Evolutionary conservation across 805 yeast genomes (phyloP).

Genomic region (Saccharomycopsis synnaedendra): DNA sequence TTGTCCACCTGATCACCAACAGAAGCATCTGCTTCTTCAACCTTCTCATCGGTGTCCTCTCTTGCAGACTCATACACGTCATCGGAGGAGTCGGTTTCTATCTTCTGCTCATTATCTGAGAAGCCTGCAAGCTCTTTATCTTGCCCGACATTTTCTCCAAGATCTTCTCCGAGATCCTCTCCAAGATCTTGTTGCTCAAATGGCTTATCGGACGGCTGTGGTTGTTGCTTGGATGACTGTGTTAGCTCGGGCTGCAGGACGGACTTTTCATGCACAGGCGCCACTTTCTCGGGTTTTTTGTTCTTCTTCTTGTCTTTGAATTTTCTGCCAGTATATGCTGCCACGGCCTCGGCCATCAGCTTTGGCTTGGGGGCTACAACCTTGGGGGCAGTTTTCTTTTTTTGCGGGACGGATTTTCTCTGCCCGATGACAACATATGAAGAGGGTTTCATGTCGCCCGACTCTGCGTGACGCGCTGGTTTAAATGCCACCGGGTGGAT

Average conservation of each 20-base stretch:
- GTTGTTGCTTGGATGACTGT: neutral
- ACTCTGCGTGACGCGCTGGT: slow-evolving; percentile 12
- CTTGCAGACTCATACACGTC: slow-evolving; percentile 1
- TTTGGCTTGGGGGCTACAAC: neutral
- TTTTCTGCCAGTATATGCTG: slow-evolving; percentile 43
- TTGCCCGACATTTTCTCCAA: slow-evolving; percentile 20
- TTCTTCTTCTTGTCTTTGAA: slow-evolving; percentile 22
- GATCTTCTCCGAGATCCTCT: slow-evolving; percentile 19
- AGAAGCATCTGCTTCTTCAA: neutral
- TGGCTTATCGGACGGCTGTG: too few species aligned
- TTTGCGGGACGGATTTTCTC: neutral
- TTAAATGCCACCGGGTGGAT: slow-evolving; percentile 10
- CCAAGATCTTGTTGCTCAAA: neutral
- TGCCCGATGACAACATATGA: slow-evolving; percentile 7
- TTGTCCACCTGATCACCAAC: slow-evolving; percentile 17
- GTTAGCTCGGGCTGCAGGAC: neutral
- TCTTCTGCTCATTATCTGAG: too few species aligned
- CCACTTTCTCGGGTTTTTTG: neutral
- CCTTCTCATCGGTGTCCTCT: slow-evolving; percentile 14
- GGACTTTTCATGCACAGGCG: neutral
- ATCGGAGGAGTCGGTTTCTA: neutral
- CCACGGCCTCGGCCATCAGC: slow-evolving; percentile 44
- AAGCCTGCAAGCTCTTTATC: neutral
- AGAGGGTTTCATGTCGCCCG: slow-evolving; percentile 9
- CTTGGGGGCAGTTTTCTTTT: neutral